These are phyloP conservation scores for Aspergillus wentii DNA, from an alignment of 495 filamentous ascomycete species.

Conservation along the genomic window DNA sequence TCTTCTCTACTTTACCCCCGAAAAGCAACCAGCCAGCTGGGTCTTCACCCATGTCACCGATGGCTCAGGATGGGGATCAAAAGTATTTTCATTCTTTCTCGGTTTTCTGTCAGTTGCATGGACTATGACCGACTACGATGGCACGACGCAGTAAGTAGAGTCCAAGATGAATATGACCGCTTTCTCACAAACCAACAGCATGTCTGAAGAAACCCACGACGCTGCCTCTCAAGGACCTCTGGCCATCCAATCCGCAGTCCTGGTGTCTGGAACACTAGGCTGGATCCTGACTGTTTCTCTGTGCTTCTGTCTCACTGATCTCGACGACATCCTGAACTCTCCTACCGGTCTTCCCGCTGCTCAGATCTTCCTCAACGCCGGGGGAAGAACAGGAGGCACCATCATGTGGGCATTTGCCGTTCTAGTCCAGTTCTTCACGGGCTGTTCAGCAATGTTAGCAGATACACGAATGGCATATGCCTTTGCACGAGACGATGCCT, in stretches of 20 bases:
- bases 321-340: conserved; percentile 55
- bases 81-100: conserved; percentile 59
- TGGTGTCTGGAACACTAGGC: conserved; percentile 61
- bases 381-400: conserved; percentile 54
- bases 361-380: conserved; percentile 68
- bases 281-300: conserved; percentile 64
- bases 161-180: too few species aligned
- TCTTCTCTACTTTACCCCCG: conserved; percentile 56
- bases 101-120: conserved; percentile 70
- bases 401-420: conserved; percentile 68
- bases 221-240: conserved; percentile 61
- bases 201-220: conserved; percentile 72
- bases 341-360: conserved; percentile 65
- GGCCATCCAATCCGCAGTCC: conserved; percentile 58
- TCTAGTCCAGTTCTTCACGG: conserved; percentile 67
- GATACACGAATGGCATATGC: conserved; percentile 71
- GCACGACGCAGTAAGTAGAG: conserved; percentile 62
- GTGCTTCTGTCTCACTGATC: conserved; percentile 64
- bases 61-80: conserved; percentile 63
- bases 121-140: conserved; percentile 76
- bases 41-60: conserved; percentile 65
- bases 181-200: too few species aligned
- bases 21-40: conserved; percentile 59
- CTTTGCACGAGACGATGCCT: conserved; percentile 63
- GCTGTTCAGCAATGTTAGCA: conserved; percentile 65